Conservation (phyloP, 352 stramenopile species). For the Phytophthora idaei region DNA sequence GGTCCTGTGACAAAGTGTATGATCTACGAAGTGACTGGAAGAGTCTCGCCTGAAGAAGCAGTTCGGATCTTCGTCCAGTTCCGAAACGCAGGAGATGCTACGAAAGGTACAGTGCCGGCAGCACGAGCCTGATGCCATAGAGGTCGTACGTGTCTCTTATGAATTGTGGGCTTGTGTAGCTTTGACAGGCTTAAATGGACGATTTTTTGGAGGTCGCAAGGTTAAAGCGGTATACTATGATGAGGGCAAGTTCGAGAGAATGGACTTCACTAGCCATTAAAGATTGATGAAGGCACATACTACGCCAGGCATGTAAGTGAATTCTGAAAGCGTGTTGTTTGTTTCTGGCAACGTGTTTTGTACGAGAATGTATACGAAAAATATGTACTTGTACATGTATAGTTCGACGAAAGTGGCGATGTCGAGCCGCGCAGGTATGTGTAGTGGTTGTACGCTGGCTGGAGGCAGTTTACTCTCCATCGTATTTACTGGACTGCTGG, state of each 20-base stretch:
- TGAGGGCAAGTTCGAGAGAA: constrained; percentile 72
- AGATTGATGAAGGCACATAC: constrained; percentile 14
- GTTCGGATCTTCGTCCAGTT: constrained; percentile 93
- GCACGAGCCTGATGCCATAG: not conserved
- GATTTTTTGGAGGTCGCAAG: constrained; percentile 90
- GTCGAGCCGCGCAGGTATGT: no score
- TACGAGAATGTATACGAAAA: no score
- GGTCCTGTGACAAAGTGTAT: constrained; percentile 79
- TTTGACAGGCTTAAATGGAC: constrained; percentile 78
- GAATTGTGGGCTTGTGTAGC: constrained; percentile 39
- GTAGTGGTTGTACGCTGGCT: no score
- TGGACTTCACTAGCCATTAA: constrained; percentile 58
- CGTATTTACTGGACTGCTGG: no score
- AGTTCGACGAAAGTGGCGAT: no score
- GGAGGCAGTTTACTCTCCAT: no score
- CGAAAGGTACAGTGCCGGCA: constrained; percentile 62
- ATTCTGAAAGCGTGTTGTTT: constrained; percentile 19
- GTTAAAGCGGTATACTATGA: constrained; percentile 86
- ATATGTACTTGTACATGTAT: no score
- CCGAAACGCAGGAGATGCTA: constrained; percentile 59
- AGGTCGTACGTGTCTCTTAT: not conserved
- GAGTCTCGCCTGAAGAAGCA: constrained; percentile 63
- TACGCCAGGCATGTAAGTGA: constrained; percentile 15
- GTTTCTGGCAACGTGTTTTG: not conserved
- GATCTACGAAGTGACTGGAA: constrained; percentile 67